Evolutionary conservation across 805 yeast species (phyloP), one percentile per base, ranked within the genome.

Genomic region (Candida corydali): DNA sequence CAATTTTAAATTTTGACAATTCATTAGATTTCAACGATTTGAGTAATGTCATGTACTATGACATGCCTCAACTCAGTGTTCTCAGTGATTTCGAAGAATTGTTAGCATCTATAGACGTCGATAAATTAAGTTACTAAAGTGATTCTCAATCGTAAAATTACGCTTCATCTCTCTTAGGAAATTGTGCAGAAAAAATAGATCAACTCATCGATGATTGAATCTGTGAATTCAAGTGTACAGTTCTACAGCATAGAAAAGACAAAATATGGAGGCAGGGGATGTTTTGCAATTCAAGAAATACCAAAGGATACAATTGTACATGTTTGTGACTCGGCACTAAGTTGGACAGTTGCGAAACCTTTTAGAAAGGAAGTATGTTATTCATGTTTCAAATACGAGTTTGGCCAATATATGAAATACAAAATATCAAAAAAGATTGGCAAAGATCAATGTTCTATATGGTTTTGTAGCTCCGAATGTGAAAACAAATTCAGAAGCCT

Each of bases 291-390:
- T 0, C 19, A 23, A 2, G 40, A 49, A n/a, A 70, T 80, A 10
- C 55, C 65, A 10, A 46, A 52, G 23, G 74, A 64, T 7, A 65
- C 75, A 1, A 46, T 51, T 1, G 55, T 80, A 3, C 57, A 73
- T 26, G 39, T 31, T 7, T 69, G 75, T 12, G 41, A 49, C 3
- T 38, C 52, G 2, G 78, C 80, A 0, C 52, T 76, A 26, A 71
- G 81, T 8, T 58, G 69, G 11, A 62, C 75, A 1, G 63, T 80
- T 3, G 54, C 65, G 12, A 63, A 69, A 40, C 78, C 76, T 3
- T 80, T 77, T 51, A 69, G 75, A 34, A 79, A 78, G 44, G 86
- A 80, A 46, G 82, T 76, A 1, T 80, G 87, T 50, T 63, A 71
- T 6, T 47, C 51, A 41, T 80, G 87, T 45, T 76, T 67, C 47